Evolutionary conservation across 179 eudicot species (phyloP).

Genomic region (Nepenthes alata): DNA sequence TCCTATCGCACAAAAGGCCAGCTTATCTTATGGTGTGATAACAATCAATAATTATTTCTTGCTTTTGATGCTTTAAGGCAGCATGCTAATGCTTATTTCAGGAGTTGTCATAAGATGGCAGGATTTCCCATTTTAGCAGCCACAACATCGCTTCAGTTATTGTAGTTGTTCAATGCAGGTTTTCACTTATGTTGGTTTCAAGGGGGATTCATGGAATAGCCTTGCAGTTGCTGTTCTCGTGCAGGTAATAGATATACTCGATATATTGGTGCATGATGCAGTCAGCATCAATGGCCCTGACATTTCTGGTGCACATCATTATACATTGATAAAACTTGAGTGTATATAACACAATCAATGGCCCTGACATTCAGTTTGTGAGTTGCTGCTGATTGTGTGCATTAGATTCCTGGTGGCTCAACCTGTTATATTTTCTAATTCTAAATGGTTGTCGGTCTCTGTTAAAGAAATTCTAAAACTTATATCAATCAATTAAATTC

Average conservation of each 20-base stretch:
- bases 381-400: conserved; percentile 2
- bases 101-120: background rate
- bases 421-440: no score
- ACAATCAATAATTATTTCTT: no score
- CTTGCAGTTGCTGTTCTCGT: conserved; percentile 64
- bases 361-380: no score
- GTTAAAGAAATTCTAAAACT: no score
- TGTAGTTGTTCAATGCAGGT: conserved; percentile 42
- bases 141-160: background rate
- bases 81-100: background rate
- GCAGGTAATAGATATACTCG: conserved; percentile 39
- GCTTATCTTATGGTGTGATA: no score
- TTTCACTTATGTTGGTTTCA: conserved; percentile 47
- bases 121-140: background rate
- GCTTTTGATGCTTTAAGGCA: no score
- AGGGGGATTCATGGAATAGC: conserved; percentile 67
- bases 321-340: background rate
- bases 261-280: background rate
- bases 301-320: background rate
- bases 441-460: no score
- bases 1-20: no score
- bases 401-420: no score
- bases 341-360: background rate
- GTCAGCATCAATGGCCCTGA: background rate
- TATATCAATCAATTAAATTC: no score